phyloP scores from a whole-genome alignment of 2,329 filamentous ascomycete genomes.

The Thermomyces lanuginosus region DNA sequence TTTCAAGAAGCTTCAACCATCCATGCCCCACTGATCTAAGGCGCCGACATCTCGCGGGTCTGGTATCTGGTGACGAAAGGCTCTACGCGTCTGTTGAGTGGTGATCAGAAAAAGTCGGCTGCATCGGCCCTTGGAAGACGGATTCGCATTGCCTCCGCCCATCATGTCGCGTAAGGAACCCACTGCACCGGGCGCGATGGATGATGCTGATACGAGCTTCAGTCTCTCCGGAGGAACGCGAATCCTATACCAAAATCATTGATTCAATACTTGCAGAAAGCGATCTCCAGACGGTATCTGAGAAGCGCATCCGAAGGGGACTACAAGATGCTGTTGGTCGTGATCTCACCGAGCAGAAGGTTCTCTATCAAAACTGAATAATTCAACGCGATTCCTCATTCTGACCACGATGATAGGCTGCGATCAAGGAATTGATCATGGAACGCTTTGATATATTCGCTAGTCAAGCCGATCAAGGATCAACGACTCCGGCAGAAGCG shows the following conservation, averaged over 20 bases:
- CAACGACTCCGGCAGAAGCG: slow-evolving; percentile 16
- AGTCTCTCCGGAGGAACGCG: slow-evolving; percentile 35
- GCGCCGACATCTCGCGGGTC: no score
- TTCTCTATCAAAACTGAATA: slow-evolving; percentile 15
- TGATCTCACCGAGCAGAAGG: slow-evolving; percentile 48
- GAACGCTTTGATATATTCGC: slow-evolving; percentile 55
- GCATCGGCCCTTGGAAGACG: neutral
- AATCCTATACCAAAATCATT: slow-evolving; percentile 42
- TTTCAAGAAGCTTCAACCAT: no score
- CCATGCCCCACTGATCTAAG: slow-evolving; percentile 24
- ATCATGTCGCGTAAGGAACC: slow-evolving; percentile 23
- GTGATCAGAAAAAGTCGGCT: no score
- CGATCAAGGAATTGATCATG: slow-evolving; percentile 57
- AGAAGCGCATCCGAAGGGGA: slow-evolving; percentile 48
- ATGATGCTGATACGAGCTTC: slow-evolving; percentile 7
- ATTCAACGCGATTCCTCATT: slow-evolving; percentile 1
- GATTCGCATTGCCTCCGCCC: slow-evolving; percentile 6
- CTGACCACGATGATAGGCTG: slow-evolving; percentile 32
- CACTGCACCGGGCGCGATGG: neutral
- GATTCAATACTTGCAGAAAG: slow-evolving; percentile 44
- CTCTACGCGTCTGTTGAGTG: no score
- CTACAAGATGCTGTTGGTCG: slow-evolving; percentile 44
- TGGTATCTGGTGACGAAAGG: no score
- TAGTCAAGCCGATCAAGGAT: slow-evolving; percentile 22
- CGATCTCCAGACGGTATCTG: slow-evolving; percentile 48